Conservation (phyloP, 768 basidiomycete species). For the Suillus cothurnatus region DNA sequence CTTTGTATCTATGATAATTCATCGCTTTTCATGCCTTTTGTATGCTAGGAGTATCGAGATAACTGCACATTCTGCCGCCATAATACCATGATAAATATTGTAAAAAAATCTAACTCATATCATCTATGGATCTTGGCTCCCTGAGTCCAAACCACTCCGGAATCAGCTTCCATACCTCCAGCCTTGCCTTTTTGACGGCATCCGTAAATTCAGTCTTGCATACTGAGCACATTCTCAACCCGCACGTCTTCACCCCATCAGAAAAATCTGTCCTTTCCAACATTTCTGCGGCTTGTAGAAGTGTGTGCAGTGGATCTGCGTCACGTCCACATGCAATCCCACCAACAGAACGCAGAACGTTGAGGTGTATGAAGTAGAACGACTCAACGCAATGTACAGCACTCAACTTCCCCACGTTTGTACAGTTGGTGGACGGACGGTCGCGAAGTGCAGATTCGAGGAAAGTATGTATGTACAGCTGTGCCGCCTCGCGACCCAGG, state of each 20-base stretch:
- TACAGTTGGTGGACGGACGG: slow-evolving; percentile 54
- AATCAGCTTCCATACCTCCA: slow-evolving; percentile 62
- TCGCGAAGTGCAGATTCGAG: slow-evolving; percentile 55
- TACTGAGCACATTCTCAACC: slow-evolving; percentile 53
- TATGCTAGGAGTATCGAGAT: neutral
- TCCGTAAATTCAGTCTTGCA: slow-evolving; percentile 52
- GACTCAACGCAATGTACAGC: slow-evolving; percentile 57
- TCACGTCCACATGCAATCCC: slow-evolving; percentile 74
- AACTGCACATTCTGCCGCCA: neutral
- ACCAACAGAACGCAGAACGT: slow-evolving; percentile 67
- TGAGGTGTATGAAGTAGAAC: slow-evolving; percentile 77
- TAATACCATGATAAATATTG: neutral
- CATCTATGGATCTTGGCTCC: neutral
- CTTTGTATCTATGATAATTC: slow-evolving; percentile 10
- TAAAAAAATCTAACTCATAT: neutral
- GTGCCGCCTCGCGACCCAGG: slow-evolving; percentile 64
- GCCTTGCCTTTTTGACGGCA: slow-evolving; percentile 46
- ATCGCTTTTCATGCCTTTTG: neutral
- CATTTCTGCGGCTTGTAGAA: slow-evolving; percentile 72
- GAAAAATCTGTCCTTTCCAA: slow-evolving; percentile 69
- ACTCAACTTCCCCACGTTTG: slow-evolving; percentile 36
- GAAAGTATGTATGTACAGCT: slow-evolving; percentile 63
- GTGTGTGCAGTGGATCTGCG: slow-evolving; percentile 72
- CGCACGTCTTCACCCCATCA: slow-evolving; percentile 56
- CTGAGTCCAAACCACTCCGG: slow-evolving; percentile 66